These are phyloP conservation scores for Phytophthora kernoviae DNA, from an alignment of 352 stramenopile genomes.

Conservation along the genomic window DNA sequence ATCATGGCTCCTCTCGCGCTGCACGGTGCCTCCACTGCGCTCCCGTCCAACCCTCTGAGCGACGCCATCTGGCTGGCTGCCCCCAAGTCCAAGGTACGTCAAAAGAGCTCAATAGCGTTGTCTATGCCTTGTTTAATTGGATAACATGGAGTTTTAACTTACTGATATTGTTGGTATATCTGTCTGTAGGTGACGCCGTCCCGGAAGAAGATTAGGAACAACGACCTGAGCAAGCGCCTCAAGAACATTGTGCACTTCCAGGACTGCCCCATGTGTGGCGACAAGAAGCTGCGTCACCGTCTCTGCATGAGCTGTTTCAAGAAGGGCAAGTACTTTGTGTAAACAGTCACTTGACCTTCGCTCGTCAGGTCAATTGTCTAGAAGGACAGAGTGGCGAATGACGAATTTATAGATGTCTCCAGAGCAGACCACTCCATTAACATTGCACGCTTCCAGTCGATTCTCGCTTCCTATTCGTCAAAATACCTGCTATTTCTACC, in stretches of 20 bases:
- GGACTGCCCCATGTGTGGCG: constrained; percentile 77
- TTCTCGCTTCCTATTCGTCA: background rate
- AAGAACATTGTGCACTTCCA: constrained; percentile 93
- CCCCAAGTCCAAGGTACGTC: constrained; percentile 87
- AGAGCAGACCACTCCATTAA: constrained; percentile 16
- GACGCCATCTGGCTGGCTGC: constrained; percentile 83
- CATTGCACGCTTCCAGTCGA: background rate
- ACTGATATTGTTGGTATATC: constrained; percentile 11
- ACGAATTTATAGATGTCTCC: constrained; percentile 44
- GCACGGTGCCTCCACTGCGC: constrained; percentile 34
- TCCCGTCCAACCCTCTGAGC: constrained; percentile 58
- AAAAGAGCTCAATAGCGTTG: no score
- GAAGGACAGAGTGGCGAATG: constrained; percentile 5
- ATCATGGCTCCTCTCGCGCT: constrained; percentile 31
- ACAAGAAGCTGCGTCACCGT: constrained; percentile 90
- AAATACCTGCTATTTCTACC: background rate
- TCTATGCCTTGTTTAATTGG: no score
- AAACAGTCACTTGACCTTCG: constrained; percentile 18
- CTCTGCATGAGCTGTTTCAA: constrained; percentile 93
- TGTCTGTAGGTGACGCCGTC: constrained; percentile 76
- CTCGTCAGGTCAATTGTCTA: background rate
- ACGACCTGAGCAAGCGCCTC: constrained; percentile 83
- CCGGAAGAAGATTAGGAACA: constrained; percentile 90
- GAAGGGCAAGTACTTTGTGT: constrained; percentile 92
- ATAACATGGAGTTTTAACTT: background rate